A percentile compares a stretch with the other conserved stretches of the same genome.
phyloP scores from a whole-genome alignment of 371 early-diverging fungal genomes.

The Mucor saturninus region DNA sequence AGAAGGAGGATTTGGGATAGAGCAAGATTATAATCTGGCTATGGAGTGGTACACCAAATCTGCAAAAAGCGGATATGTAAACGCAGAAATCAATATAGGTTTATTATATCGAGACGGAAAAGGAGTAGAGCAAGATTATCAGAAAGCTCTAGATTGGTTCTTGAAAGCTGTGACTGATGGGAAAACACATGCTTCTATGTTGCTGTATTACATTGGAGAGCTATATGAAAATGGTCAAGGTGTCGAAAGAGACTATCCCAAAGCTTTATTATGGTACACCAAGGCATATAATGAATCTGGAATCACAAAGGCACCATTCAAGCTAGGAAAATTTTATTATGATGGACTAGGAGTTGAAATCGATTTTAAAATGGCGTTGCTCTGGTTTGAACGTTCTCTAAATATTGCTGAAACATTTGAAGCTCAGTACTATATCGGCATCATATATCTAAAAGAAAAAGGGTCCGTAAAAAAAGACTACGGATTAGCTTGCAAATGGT shows the following conservation, averaged over 20 bases:
- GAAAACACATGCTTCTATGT: background rate
- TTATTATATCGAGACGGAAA: background rate
- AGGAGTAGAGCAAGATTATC: background rate
- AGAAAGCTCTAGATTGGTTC: background rate
- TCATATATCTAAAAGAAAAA: no score
- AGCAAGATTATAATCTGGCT: background rate
- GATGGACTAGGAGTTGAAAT: background rate
- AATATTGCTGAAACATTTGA: background rate
- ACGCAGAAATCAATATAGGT: background rate
- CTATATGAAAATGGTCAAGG: no score
- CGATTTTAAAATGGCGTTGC: background rate
- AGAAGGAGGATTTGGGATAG: background rate
- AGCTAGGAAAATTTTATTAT: background rate
- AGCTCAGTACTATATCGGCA: background rate
- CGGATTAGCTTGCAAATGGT: background rate
- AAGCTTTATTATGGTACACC: no score
- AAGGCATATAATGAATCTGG: background rate
- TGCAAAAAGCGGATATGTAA: background rate
- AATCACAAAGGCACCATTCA: background rate
- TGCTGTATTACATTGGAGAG: no score
- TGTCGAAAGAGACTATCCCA: no score
- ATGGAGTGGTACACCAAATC: background rate
- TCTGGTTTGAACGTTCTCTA: background rate
- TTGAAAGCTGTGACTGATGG: background rate
- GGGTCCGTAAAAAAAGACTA: background rate